Evolutionary conservation across 257 asterid species (phyloP).

Genomic region (Rauvolfia tetraphylla): DNA sequence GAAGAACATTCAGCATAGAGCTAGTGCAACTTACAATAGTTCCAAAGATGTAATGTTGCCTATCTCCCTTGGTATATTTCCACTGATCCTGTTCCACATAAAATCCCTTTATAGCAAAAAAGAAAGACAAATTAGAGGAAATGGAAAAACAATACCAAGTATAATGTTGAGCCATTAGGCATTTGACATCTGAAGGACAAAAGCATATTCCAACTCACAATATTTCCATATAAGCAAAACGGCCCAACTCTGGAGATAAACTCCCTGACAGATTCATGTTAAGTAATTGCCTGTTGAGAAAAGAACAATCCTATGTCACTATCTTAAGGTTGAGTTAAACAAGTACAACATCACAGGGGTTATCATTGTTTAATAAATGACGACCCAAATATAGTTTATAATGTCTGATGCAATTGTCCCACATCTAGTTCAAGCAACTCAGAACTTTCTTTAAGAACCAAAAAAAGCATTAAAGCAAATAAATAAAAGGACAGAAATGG

Average conservation of each 20-base stretch:
- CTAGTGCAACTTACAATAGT: slow-evolving; percentile 61
- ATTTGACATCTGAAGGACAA: neutral
- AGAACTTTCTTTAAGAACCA: neutral
- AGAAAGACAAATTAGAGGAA: slow-evolving; percentile 16
- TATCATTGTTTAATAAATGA: neutral
- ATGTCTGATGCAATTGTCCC: neutral
- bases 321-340: neutral
- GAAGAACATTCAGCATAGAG: slow-evolving; percentile 13
- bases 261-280: slow-evolving; percentile 62
- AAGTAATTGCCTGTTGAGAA: slow-evolving; percentile 50
- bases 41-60: slow-evolving; percentile 64
- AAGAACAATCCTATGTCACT: slow-evolving; percentile 2
- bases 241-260: slow-evolving; percentile 81
- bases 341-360: neutral
- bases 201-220: slow-evolving; percentile 51
- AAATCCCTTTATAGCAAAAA: slow-evolving; percentile 55
- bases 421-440: neutral
- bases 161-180: neutral
- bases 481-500: too few relatives aligned
- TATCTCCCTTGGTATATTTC: slow-evolving; percentile 89
- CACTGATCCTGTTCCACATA: slow-evolving; percentile 88
- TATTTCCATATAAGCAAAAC: slow-evolving; percentile 61
- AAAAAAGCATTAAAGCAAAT: neutral
- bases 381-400: neutral
- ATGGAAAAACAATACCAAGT: neutral